These are phyloP conservation scores for Peronospora tabacina DNA, from an alignment of 352 stramenopile genomes.

Conservation along the genomic window DNA sequence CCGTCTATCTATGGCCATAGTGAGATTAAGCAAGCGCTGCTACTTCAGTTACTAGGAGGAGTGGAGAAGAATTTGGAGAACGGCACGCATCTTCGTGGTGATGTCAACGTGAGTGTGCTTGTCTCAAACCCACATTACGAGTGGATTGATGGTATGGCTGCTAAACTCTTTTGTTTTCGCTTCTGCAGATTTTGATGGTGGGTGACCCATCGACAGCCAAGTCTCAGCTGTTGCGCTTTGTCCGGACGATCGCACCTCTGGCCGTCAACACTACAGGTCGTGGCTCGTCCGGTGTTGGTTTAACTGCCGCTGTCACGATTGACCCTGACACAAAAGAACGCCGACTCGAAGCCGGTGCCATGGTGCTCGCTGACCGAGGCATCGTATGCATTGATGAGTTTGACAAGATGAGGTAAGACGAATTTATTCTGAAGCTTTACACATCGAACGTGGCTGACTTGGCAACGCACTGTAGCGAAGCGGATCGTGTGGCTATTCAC, in stretches of 20 bases:
- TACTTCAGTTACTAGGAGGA: slow-evolving; percentile 85
- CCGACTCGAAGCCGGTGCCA: slow-evolving; percentile 95
- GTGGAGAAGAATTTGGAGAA: slow-evolving; percentile 96
- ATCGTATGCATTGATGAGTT: slow-evolving; percentile 99
- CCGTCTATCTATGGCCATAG: slow-evolving; percentile 98
- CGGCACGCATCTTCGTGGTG: slow-evolving; percentile 98
- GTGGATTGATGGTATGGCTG: background rate
- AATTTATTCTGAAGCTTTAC: background rate
- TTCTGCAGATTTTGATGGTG: slow-evolving; percentile 85
- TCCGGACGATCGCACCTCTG: slow-evolving; percentile 91
- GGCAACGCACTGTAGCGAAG: slow-evolving; percentile 52
- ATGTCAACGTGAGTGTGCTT: slow-evolving; percentile 91
- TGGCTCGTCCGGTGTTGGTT: slow-evolving; percentile 85
- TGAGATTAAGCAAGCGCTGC: slow-evolving; percentile 94
- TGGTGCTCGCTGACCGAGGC: slow-evolving; percentile 98
- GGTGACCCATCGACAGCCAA: slow-evolving; percentile 99
- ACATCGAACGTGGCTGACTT: slow-evolving; percentile 8
- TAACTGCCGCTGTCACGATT: slow-evolving; percentile 97
- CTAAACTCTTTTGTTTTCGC: slow-evolving; percentile 3
- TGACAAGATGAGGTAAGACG: slow-evolving; percentile 93
- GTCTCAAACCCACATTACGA: background rate
- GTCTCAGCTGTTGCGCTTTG: slow-evolving; percentile 96
- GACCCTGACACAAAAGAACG: slow-evolving; percentile 92
- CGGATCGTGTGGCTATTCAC: slow-evolving; percentile 98
- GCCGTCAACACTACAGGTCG: slow-evolving; percentile 88